Percentiles rank a stretch among this genome's conserved stretches.
Conservation (phyloP, 1,284 basidiomycete species). For the Naganishia sp. region DNA sequence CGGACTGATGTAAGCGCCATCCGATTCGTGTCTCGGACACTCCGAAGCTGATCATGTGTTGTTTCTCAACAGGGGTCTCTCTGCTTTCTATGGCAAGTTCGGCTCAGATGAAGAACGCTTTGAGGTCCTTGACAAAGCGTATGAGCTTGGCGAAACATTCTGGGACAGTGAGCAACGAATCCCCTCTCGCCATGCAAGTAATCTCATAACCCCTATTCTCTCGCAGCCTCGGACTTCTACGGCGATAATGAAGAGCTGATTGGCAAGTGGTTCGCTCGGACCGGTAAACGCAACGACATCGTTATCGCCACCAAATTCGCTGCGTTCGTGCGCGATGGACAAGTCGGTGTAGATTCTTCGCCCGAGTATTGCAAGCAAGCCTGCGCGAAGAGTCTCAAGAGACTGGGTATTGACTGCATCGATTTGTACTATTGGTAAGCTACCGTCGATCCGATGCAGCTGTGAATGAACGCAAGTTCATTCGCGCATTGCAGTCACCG, state of each 20-base stretch:
- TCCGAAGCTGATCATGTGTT: not conserved
- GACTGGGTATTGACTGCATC: slow-evolving; percentile 57
- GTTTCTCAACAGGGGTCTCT: slow-evolving; percentile 9
- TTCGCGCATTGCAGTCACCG: slow-evolving; percentile 33
- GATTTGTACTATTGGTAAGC: slow-evolving; percentile 58
- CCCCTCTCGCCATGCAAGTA: not conserved
- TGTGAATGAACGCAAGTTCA: not conserved
- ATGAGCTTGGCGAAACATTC: slow-evolving; percentile 31
- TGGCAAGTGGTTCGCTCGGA: slow-evolving; percentile 29
- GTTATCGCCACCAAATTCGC: slow-evolving; percentile 62
- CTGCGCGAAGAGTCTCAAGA: slow-evolving; percentile 52
- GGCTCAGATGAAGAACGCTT: slow-evolving; percentile 56
- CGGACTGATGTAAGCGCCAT: slow-evolving; percentile 23
- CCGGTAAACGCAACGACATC: slow-evolving; percentile 39
- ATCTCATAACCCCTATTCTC: not conserved
- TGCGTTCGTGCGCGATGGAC: slow-evolving; percentile 3
- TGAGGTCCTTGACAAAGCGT: slow-evolving; percentile 44
- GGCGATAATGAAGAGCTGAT: slow-evolving; percentile 32
- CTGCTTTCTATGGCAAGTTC: slow-evolving; percentile 31
- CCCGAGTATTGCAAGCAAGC: slow-evolving; percentile 48
- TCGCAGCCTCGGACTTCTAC: slow-evolving; percentile 28
- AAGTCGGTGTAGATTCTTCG: slow-evolving; percentile 10
- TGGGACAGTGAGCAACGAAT: slow-evolving; percentile 30
- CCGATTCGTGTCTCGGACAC: not conserved
- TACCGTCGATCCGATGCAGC: not conserved